Percentiles rank a stretch among this genome's conserved stretches.
These are phyloP conservation scores for Fabrea salina DNA, from an alignment of 169 alveolate species.

Conservation along the genomic window DNA sequence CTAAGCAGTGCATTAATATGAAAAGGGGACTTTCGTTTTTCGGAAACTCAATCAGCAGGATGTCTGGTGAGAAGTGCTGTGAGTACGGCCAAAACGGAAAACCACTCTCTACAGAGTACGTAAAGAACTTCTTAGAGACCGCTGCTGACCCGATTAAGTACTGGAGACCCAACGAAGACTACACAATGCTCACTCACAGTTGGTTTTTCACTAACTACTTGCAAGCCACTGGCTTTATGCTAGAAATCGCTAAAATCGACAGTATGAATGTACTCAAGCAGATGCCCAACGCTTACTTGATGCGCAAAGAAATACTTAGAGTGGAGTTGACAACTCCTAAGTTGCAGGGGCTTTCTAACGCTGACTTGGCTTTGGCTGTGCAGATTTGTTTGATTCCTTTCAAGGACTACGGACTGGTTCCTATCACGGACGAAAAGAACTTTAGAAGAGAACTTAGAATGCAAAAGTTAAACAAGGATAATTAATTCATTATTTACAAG, in stretches of 20 bases:
- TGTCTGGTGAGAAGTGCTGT: slow-evolving; percentile 54
- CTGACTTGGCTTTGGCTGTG: slow-evolving; percentile 48
- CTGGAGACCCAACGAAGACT: slow-evolving; percentile 43
- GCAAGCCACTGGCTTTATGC: slow-evolving; percentile 40
- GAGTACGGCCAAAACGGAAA: slow-evolving; percentile 51
- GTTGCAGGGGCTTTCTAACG: slow-evolving; percentile 40
- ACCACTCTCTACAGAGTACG: slow-evolving; percentile 38
- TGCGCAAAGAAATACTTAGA: slow-evolving; percentile 40
- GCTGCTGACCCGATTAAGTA: background rate
- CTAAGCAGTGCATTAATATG: background rate
- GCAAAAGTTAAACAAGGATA: slow-evolving; percentile 28
- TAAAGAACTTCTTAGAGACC: slow-evolving; percentile 29
- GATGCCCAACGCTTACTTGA: slow-evolving; percentile 38
- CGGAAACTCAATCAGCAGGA: slow-evolving; percentile 38
- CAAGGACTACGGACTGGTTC: slow-evolving; percentile 23
- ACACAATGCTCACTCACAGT: slow-evolving; percentile 19
- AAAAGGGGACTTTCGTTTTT: slow-evolving; percentile 21
- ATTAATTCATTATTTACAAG: slow-evolving; percentile 12
- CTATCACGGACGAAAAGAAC: slow-evolving; percentile 18
- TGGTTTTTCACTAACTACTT: slow-evolving; percentile 40
- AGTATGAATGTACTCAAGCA: slow-evolving; percentile 34
- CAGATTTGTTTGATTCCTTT: slow-evolving; percentile 18
- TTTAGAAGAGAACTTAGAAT: slow-evolving; percentile 30
- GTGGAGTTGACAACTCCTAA: slow-evolving; percentile 47
- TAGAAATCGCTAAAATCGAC: slow-evolving; percentile 51